A percentile compares a stretch with the other conserved stretches of the same genome.
Conservation (phyloP, 108 stramenopile genomes). For the Schizochytrium sp. region DNA sequence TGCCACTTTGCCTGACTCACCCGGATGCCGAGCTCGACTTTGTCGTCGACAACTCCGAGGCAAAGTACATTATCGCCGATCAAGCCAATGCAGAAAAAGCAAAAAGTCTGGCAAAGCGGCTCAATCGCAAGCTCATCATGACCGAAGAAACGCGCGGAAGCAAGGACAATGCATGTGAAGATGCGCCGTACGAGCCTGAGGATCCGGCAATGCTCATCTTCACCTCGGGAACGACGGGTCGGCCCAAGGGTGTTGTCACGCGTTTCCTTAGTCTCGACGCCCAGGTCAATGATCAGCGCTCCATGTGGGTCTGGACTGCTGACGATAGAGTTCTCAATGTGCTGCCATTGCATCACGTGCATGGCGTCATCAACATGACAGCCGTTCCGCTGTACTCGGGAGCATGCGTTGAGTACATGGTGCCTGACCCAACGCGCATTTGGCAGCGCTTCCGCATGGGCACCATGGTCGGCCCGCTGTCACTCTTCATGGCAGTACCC, state of each 20-base stretch:
- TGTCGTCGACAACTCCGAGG: neutral
- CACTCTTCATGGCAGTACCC: conserved; percentile 36
- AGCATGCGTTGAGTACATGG: conserved; percentile 25
- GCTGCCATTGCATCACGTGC: conserved; percentile 34
- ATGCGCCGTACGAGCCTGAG: neutral
- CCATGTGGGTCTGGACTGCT: conserved; percentile 20
- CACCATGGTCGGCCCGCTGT: neutral
- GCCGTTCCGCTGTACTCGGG: conserved; percentile 19
- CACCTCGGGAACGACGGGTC: conserved; percentile 32
- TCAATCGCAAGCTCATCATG: neutral
- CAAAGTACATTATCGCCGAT: neutral
- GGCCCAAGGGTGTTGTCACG: conserved; percentile 34
- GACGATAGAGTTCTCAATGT: conserved; percentile 26
- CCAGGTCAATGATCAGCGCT: neutral
- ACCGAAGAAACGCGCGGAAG: neutral
- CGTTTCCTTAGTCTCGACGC: neutral
- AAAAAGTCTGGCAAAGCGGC: neutral
- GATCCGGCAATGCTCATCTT: conserved; percentile 20
- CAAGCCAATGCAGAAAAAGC: neutral
- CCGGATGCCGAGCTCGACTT: neutral
- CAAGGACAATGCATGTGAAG: neutral
- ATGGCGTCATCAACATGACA: conserved; percentile 32
- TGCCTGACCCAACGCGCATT: neutral
- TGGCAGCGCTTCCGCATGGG: conserved; percentile 13
- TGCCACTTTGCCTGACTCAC: neutral